phyloP scores from a whole-genome alignment of 139 green algal species.

The Chlorella vulgaris region DNA sequence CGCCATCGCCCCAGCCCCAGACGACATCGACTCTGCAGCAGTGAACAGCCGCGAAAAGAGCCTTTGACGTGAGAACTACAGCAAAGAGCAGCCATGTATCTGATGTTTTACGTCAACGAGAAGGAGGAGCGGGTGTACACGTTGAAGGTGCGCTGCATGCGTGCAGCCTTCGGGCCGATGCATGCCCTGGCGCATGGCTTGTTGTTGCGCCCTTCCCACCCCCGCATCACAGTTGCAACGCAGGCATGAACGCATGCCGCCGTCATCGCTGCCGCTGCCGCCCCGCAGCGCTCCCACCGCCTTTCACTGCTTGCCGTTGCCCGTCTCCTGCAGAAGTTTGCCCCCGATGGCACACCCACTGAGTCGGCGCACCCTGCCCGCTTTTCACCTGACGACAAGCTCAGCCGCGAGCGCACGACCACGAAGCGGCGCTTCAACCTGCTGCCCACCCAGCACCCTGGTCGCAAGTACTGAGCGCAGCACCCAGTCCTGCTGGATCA shows the following conservation, averaged over 20 bases:
- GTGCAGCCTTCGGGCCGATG: background rate
- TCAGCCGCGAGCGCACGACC: slow-evolving; percentile 90
- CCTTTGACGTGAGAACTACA: background rate
- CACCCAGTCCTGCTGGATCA: background rate
- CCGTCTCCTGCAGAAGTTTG: slow-evolving; percentile 74
- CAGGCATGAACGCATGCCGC: no score
- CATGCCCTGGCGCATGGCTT: background rate
- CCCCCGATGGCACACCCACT: slow-evolving; percentile 82
- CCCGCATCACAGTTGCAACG: background rate
- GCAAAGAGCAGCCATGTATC: slow-evolving; percentile 97
- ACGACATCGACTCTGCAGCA: background rate
- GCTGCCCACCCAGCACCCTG: slow-evolving; percentile 88
- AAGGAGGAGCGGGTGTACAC: slow-evolving; percentile 93
- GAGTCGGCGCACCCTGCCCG: slow-evolving; percentile 89
- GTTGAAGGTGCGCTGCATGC: slow-evolving; percentile 68
- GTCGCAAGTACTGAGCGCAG: slow-evolving; percentile 53
- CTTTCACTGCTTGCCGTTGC: background rate
- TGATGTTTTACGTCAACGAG: slow-evolving; percentile 95
- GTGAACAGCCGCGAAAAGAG: background rate
- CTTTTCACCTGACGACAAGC: slow-evolving; percentile 99
- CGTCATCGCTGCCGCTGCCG: background rate
- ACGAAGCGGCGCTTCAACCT: slow-evolving; percentile 94
- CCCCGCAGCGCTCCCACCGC: background rate
- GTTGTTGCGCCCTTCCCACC: background rate
- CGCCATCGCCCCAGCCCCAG: no score